phyloP scores from a whole-genome alignment of 192 early-diverging fungal genomes.

The Rhizophagus sp. region DNA sequence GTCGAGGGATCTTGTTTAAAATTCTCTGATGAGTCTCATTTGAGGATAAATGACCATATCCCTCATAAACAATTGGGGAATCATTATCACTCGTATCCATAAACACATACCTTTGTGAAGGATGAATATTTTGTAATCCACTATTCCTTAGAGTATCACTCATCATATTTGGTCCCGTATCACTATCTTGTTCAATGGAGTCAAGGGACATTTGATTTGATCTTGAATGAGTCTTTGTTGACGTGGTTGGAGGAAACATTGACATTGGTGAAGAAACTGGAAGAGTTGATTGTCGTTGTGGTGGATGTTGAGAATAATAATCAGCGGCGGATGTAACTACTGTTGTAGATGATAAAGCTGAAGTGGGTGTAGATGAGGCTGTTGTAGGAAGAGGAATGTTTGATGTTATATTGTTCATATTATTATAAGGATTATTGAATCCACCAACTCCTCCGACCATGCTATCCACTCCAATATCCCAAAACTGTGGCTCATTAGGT shows the following conservation, averaged over 20 bases:
- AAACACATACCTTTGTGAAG: conserved; percentile 19
- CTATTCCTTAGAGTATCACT: not conserved
- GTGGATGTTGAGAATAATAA: not conserved
- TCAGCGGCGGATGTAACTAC: not conserved
- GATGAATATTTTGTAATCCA: conserved; percentile 16
- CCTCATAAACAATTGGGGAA: conserved; percentile 5
- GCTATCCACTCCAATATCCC: not conserved
- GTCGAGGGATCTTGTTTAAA: conserved; percentile 19
- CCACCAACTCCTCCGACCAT: not conserved
- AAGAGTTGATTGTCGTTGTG: not conserved
- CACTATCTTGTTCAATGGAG: conserved; percentile 9
- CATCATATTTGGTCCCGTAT: not conserved
- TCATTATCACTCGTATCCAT: conserved; percentile 14
- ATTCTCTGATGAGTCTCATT: conserved; percentile 19
- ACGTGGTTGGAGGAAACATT: not conserved
- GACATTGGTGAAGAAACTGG: not conserved
- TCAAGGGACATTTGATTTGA: conserved; percentile 4
- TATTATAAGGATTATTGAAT: conserved; percentile 3
- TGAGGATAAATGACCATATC: conserved; percentile 9
- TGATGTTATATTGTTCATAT: not conserved
- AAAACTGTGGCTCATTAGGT: not conserved
- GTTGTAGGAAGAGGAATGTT: not conserved
- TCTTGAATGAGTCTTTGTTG: conserved; percentile 1
- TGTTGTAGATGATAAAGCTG: not conserved
- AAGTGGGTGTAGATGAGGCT: not conserved